These are phyloP conservation scores for Podaxis rugospora DNA, from an alignment of 768 basidiomycete species.

Conservation along the genomic window DNA sequence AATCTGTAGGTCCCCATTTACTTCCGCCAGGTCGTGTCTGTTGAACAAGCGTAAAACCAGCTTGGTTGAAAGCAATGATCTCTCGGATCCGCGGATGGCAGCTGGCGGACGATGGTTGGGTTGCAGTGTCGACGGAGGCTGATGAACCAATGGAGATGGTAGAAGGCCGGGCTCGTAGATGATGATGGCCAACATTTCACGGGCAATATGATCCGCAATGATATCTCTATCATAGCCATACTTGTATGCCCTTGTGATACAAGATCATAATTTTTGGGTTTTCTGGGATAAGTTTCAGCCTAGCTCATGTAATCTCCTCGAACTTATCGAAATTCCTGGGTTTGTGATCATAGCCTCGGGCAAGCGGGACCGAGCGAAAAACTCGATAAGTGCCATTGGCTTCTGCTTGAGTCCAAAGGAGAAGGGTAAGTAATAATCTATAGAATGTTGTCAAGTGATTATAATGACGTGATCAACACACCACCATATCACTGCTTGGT, in stretches of 20 bases:
- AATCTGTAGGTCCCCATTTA: constrained; percentile 32
- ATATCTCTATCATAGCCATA: neutral
- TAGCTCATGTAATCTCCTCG: neutral
- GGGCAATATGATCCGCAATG: neutral
- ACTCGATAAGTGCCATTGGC: neutral
- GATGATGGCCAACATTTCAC: neutral
- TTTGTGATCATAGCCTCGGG: neutral
- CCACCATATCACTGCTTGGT: neutral
- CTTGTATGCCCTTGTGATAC: neutral
- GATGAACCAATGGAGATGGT: constrained; percentile 70
- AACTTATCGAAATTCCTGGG: neutral
- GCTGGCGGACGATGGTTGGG: constrained; percentile 62
- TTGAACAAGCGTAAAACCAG: constrained; percentile 12
- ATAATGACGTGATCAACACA: constrained; percentile 3
- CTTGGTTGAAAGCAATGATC: constrained; percentile 23
- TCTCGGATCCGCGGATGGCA: constrained; percentile 49
- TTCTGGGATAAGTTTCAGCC: neutral
- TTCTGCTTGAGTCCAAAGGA: neutral
- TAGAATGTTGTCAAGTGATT: neutral
- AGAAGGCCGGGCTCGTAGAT: neutral
- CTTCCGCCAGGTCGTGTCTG: neutral
- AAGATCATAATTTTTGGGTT: neutral
- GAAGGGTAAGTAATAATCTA: neutral
- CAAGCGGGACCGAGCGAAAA: neutral
- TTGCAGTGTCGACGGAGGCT: constrained; percentile 68